phyloP scores from a whole-genome alignment of 1,139 yeast genomes.

The Pichia sp. region DNA sequence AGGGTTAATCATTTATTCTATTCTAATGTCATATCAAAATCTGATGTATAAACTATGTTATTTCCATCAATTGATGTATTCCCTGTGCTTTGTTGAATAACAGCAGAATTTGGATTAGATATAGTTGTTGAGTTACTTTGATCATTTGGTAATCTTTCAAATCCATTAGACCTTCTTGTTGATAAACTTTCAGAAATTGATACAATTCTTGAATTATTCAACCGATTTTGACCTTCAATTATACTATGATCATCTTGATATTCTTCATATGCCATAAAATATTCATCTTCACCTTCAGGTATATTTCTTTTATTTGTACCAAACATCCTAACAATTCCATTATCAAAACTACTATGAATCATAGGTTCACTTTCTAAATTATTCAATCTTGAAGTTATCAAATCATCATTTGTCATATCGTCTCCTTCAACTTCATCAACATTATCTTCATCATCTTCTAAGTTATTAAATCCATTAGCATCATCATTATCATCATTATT shows the following conservation, averaged over 20 bases:
- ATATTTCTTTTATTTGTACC: background rate
- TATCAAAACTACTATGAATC: conserved; percentile 9
- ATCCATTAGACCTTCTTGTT: conserved; percentile 4
- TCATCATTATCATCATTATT: background rate
- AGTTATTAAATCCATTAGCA: conserved; percentile 1
- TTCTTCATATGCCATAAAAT: conserved; percentile 51
- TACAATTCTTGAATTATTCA: conserved; percentile 1
- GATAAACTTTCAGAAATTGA: conserved; percentile 8
- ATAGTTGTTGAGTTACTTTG: conserved; percentile 11
- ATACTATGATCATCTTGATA: conserved; percentile 49
- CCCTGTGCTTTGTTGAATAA: conserved; percentile 15
- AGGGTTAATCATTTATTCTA: conserved; percentile 17
- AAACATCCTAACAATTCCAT: background rate
- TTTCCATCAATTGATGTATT: conserved; percentile 17
- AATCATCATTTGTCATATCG: conserved; percentile 5
- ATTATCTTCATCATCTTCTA: conserved; percentile 2
- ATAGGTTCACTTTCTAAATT: background rate
- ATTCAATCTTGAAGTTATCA: too few species aligned
- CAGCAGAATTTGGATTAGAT: conserved; percentile 7
- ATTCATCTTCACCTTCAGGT: conserved; percentile 10
- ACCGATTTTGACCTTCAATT: conserved; percentile 10
- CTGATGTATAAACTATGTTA: conserved; percentile 32
- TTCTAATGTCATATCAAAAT: conserved; percentile 47
- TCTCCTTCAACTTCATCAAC: conserved; percentile 5
- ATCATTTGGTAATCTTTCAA: conserved; percentile 2